A percentile compares a stretch with the other conserved stretches of the same genome.
phyloP scores from a whole-genome alignment of 352 stramenopile genomes.

The Globisporangium barbulae region DNA sequence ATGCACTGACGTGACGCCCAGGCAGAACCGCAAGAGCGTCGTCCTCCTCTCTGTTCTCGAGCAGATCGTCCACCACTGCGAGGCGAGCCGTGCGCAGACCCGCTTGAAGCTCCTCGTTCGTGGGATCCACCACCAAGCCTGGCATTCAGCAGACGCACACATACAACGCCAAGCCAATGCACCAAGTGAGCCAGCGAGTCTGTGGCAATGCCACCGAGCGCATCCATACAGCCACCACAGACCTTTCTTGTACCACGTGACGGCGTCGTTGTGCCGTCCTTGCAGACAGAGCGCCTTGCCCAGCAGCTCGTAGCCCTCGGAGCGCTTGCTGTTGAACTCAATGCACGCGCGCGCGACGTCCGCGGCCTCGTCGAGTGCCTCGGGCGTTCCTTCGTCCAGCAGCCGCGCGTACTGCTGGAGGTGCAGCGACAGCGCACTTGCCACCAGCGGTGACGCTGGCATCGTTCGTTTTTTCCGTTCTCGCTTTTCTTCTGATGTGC shows the following conservation, averaged over 20 bases:
- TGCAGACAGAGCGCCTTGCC: conserved; percentile 32
- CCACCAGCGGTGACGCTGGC: neutral
- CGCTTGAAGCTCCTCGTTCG: conserved; percentile 32
- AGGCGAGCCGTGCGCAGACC: conserved; percentile 52
- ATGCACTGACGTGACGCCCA: neutral
- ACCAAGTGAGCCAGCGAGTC: neutral
- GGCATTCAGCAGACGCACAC: neutral
- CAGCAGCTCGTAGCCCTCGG: conserved; percentile 34
- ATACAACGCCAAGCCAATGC: neutral
- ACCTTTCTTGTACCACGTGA: conserved; percentile 53
- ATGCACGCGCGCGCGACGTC: conserved; percentile 29
- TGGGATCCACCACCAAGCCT: conserved; percentile 48
- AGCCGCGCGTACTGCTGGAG: conserved; percentile 24
- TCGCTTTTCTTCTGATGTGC: neutral
- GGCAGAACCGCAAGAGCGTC: conserved; percentile 8
- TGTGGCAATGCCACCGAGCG: neutral
- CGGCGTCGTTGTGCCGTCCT: conserved; percentile 31
- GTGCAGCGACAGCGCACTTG: conserved; percentile 4
- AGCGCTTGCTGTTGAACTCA: conserved; percentile 17
- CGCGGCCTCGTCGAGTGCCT: conserved; percentile 26
- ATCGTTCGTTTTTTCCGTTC: neutral
- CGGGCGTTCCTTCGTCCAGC: conserved; percentile 20
- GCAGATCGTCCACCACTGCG: conserved; percentile 40
- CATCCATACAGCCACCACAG: neutral
- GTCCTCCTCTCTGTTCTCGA: conserved; percentile 31